Conservation (phyloP, 179 eudicot genomes). For the Heliamphora pulchella region DNA sequence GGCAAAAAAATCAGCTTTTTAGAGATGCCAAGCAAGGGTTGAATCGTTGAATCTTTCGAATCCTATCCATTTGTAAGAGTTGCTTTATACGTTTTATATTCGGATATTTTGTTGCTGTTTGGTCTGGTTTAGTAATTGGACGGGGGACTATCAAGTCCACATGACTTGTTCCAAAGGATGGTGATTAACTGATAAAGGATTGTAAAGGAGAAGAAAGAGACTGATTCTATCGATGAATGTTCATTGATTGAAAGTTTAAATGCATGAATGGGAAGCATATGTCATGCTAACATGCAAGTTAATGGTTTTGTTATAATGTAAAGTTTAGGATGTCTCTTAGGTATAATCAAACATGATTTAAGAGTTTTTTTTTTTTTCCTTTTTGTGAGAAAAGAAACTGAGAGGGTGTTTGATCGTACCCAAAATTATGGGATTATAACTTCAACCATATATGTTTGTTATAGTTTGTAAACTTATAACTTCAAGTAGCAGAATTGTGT, state of each 20-base stretch:
- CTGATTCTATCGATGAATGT: neutral
- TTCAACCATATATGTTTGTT: too few species aligned
- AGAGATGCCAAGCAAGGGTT: too few species aligned
- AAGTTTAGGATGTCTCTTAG: too few species aligned
- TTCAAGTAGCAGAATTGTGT: too few species aligned
- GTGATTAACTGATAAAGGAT: neutral
- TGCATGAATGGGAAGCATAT: neutral
- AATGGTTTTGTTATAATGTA: neutral
- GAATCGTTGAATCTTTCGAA: too few species aligned
- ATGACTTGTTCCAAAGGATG: neutral
- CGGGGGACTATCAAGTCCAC: neutral
- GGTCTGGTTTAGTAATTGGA: neutral
- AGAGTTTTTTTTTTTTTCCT: too few species aligned
- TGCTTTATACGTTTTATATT: neutral
- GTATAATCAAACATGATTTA: too few species aligned
- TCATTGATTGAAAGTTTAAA: neutral
- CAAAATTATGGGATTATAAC: too few species aligned
- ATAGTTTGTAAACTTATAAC: too few species aligned
- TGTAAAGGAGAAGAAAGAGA: neutral
- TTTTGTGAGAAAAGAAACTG: too few species aligned
- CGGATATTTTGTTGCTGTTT: neutral
- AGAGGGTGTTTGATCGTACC: too few species aligned
- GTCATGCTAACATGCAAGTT: neutral
- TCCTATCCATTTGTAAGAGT: neutral
- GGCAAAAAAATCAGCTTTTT: too few species aligned